These are phyloP conservation scores for Eutypella sp. DNA, from an alignment of 2,329 filamentous ascomycete species.

Conservation along the genomic window DNA sequence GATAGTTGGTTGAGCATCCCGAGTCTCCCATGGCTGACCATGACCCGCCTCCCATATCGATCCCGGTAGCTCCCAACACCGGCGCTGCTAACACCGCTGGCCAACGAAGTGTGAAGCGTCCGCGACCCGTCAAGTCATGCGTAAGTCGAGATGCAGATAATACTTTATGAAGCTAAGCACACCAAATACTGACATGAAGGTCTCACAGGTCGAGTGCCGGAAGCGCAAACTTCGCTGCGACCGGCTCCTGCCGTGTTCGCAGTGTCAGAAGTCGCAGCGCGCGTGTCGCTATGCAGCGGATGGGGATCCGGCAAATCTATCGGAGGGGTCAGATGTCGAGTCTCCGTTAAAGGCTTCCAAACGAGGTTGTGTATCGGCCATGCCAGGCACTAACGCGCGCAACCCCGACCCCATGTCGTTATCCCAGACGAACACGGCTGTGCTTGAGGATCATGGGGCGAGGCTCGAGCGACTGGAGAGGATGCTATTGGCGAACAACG, in stretches of 20 bases:
- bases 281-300: slow-evolving; percentile 48
- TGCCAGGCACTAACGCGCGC: slow-evolving; percentile 10
- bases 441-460: slow-evolving; percentile 43
- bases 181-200: neutral
- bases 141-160: neutral
- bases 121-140: slow-evolving; percentile 24
- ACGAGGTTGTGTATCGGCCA: slow-evolving; percentile 12
- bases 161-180: too few relatives aligned
- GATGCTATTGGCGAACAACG: slow-evolving; percentile 38
- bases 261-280: slow-evolving; percentile 54
- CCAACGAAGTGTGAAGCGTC: slow-evolving; percentile 20
- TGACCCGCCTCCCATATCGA: neutral
- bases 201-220: slow-evolving; percentile 39
- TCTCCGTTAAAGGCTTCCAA: slow-evolving; percentile 19
- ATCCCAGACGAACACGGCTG: slow-evolving; percentile 19
- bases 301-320: slow-evolving; percentile 41
- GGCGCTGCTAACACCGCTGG: slow-evolving; percentile 7
- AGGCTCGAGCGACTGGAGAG: slow-evolving; percentile 52
- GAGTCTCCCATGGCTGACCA: slow-evolving; percentile 1
- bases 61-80: slow-evolving; percentile 7
- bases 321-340: slow-evolving; percentile 42
- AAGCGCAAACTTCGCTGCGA: slow-evolving; percentile 55
- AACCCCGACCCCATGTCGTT: slow-evolving; percentile 27
- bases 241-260: slow-evolving; percentile 50
- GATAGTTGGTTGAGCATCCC: neutral